These are phyloP conservation scores for Colletotrichum cereale DNA, from an alignment of 2,329 filamentous ascomycete genomes.

Conservation along the genomic window DNA sequence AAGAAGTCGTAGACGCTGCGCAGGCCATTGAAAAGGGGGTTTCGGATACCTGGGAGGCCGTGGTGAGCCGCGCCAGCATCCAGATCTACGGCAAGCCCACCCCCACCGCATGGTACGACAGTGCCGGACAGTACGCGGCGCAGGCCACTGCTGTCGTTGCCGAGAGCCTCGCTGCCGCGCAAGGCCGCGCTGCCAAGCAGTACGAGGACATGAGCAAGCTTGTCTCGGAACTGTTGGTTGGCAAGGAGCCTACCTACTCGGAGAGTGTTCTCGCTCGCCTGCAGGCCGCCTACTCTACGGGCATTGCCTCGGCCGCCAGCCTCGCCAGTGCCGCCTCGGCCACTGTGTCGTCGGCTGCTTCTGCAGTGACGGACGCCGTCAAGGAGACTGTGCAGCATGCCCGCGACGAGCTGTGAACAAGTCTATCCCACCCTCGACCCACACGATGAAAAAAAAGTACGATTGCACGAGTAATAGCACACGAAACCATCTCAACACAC, in stretches of 20 bases:
- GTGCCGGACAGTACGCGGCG: slow-evolving; percentile 67
- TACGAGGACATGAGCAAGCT: slow-evolving; percentile 79
- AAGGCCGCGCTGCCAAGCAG: slow-evolving; percentile 70
- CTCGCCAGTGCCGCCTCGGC: slow-evolving; percentile 51
- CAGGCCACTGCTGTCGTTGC: slow-evolving; percentile 65
- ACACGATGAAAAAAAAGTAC: slow-evolving; percentile 31
- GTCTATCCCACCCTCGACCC: not conserved
- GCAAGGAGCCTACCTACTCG: slow-evolving; percentile 84
- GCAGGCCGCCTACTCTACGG: slow-evolving; percentile 78
- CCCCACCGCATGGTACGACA: slow-evolving; percentile 68
- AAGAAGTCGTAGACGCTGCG: slow-evolving; percentile 59
- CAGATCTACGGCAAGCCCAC: slow-evolving; percentile 78
- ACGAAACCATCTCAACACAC: slow-evolving; percentile 25
- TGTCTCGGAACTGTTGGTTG: slow-evolving; percentile 80
- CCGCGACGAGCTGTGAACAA: slow-evolving; percentile 57
- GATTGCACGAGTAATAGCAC: slow-evolving; percentile 39
- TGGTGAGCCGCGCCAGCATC: slow-evolving; percentile 73
- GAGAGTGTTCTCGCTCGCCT: slow-evolving; percentile 83
- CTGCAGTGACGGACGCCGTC: slow-evolving; percentile 55
- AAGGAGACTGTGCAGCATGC: slow-evolving; percentile 53
- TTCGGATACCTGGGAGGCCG: slow-evolving; percentile 55
- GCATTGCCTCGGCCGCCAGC: slow-evolving; percentile 66
- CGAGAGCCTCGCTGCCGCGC: slow-evolving; percentile 66
- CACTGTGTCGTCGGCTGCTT: slow-evolving; percentile 39
- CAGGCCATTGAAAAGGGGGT: slow-evolving; percentile 54